Evolutionary conservation across 1,139 yeast genomes (phyloP).

Genomic region (Candida neerlandica): DNA sequence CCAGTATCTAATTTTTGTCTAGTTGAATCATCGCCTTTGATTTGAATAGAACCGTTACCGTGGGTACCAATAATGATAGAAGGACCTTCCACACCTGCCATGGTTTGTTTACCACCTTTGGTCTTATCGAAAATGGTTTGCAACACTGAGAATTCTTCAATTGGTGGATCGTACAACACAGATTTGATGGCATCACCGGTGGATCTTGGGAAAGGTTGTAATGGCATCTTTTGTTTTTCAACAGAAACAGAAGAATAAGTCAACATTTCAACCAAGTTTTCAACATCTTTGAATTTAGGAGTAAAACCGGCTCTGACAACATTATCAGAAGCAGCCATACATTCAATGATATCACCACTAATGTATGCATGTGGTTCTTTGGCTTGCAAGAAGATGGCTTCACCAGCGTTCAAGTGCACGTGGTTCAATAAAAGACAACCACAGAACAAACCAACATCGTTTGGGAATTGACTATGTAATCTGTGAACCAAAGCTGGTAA

Average conservation of each 20-base stretch:
- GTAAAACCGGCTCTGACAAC: conserved; percentile 99
- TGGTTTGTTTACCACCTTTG: conserved; percentile 46
- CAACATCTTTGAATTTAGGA: conserved; percentile 95
- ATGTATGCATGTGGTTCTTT: conserved; percentile 98
- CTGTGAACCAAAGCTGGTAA: conserved; percentile 75
- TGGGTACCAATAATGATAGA: conserved; percentile 82
- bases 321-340: conserved; percentile 99
- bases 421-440: conserved; percentile 93
- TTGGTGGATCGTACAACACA: conserved; percentile 89
- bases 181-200: conserved; percentile 64
- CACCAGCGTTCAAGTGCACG: conserved; percentile 81
- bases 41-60: conserved; percentile 65
- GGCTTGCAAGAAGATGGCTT: conserved; percentile 95
- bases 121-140: conserved; percentile 60
- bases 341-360: conserved; percentile 94
- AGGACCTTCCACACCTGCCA: conserved; percentile 77
- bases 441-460: conserved; percentile 93
- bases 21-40: conserved; percentile 43
- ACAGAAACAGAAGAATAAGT: conserved; percentile 89
- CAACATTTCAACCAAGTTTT: conserved; percentile 84
- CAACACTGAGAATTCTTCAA: conserved; percentile 90
- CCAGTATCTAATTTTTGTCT: conserved; percentile 54
- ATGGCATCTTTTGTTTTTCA: conserved; percentile 88
- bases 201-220: conserved; percentile 62
- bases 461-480: conserved; percentile 84